These are phyloP conservation scores for Pythium phragmiticola DNA, from an alignment of 352 stramenopile genomes.

Conservation along the genomic window DNA sequence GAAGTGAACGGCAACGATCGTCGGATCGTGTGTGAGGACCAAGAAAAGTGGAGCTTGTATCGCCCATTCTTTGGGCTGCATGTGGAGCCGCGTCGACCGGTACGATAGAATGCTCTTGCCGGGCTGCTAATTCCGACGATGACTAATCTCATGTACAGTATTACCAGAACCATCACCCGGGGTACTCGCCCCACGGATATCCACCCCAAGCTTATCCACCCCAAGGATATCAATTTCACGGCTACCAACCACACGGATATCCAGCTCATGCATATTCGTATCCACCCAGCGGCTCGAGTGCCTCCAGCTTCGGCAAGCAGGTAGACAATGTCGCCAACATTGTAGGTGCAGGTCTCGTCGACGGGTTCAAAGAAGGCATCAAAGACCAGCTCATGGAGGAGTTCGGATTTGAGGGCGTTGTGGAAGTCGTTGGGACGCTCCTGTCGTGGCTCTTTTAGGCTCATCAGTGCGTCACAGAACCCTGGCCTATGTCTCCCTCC, in stretches of 20 bases:
- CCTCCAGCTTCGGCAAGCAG: too few species aligned
- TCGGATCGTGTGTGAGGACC: conserved; percentile 1
- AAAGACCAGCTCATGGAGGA: not conserved
- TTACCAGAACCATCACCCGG: not conserved
- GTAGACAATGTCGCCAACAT: too few species aligned
- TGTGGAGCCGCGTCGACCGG: not conserved
- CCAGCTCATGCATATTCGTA: too few species aligned
- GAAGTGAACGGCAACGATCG: not conserved
- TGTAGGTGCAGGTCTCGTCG: not conserved
- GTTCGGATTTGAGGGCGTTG: not conserved
- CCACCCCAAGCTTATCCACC: too few species aligned
- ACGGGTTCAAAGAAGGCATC: not conserved
- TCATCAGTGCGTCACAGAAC: too few species aligned
- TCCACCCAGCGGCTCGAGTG: too few species aligned
- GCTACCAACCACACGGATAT: too few species aligned
- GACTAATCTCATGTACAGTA: not conserved
- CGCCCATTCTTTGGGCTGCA: not conserved
- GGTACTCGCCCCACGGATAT: too few species aligned
- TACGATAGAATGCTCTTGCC: not conserved
- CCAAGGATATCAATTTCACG: too few species aligned
- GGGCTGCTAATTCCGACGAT: not conserved
- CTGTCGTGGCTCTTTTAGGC: not conserved
- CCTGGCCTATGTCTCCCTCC: too few species aligned
- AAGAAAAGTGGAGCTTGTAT: not conserved
- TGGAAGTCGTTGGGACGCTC: not conserved